Evolutionary conservation across 2,329 filamentous ascomycete species (phyloP).

Genomic region (Madurella fahalii): DNA sequence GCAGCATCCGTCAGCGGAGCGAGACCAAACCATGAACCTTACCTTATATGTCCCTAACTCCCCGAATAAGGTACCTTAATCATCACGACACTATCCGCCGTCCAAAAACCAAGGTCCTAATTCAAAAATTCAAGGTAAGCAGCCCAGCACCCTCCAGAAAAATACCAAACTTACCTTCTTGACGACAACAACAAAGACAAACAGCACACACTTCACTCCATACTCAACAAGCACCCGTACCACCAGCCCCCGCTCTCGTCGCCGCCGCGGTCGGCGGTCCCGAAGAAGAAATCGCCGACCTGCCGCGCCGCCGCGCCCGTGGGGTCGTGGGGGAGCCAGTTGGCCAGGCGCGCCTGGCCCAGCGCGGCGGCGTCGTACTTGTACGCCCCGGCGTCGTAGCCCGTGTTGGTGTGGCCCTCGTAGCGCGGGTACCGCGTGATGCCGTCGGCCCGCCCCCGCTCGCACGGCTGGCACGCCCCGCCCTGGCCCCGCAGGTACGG

Average conservation of each 20-base stretch:
- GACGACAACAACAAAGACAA: too few species aligned
- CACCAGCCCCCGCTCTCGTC: too few species aligned
- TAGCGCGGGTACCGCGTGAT: neutral
- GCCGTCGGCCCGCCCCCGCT: neutral
- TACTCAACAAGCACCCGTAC: neutral
- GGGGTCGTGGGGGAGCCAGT: neutral
- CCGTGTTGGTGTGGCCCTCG: neutral
- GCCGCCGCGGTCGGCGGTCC: neutral
- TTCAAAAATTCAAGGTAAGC: too few species aligned
- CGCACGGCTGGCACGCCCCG: neutral
- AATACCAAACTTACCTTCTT: too few species aligned
- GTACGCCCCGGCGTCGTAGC: conserved; percentile 1
- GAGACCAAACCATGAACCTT: too few species aligned
- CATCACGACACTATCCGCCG: too few species aligned
- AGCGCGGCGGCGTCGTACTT: neutral
- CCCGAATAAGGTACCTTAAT: too few species aligned
- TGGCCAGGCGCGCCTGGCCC: conserved; percentile 1
- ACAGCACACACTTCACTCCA: too few species aligned
- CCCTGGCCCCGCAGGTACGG: neutral
- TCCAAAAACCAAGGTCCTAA: too few species aligned
- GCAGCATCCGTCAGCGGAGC: too few species aligned
- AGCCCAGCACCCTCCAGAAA: too few species aligned
- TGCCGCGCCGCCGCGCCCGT: neutral
- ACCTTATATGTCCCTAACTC: too few species aligned
- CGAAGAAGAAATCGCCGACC: neutral